A percentile compares a stretch with the other conserved stretches of the same genome.
These are phyloP conservation scores for Epichloe bromicola DNA, from an alignment of 2,329 filamentous ascomycete genomes.

Conservation along the genomic window DNA sequence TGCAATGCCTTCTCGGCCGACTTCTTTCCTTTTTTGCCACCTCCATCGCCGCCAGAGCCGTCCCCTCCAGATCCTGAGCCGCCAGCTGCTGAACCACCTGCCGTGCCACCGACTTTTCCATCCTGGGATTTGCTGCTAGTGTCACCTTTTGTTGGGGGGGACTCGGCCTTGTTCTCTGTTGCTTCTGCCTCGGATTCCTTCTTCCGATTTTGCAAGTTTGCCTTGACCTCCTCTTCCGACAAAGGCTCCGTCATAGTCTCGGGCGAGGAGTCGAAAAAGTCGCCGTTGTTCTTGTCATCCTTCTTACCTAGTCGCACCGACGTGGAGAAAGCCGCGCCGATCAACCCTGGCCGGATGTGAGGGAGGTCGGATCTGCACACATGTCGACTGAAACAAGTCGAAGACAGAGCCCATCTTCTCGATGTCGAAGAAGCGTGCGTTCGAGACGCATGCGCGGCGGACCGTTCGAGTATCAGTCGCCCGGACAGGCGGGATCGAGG, in stretches of 20 bases:
- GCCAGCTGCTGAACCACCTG: constrained; percentile 42
- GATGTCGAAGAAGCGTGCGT: constrained; percentile 13
- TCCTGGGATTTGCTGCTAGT: constrained; percentile 29
- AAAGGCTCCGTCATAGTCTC: constrained; percentile 31
- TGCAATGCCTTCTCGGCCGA: constrained; percentile 62
- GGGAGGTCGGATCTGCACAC: constrained; percentile 21
- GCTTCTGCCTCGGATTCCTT: constrained; percentile 31
- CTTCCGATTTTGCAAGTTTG: constrained; percentile 34
- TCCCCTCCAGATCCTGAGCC: constrained; percentile 36
- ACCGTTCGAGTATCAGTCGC: constrained; percentile 24
- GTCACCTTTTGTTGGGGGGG: constrained; percentile 33
- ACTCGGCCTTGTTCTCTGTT: constrained; percentile 30
- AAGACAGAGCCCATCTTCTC: constrained; percentile 15
- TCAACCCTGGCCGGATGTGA: constrained; percentile 14
- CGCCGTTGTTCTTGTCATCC: constrained; percentile 27
- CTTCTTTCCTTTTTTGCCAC: constrained; percentile 58
- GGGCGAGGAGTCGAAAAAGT: constrained; percentile 37
- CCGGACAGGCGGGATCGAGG: constrained; percentile 27
- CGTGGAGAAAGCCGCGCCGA: constrained; percentile 24
- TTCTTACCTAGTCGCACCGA: constrained; percentile 21
- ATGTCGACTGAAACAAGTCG: constrained; percentile 16
- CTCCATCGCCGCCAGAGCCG: constrained; percentile 44
- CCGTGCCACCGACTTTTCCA: constrained; percentile 30
- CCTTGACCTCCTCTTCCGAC: constrained; percentile 39
- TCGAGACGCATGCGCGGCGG: constrained; percentile 16